A percentile compares a stretch with the other conserved stretches of the same genome.
These are phyloP conservation scores for Senna siamea DNA, from an alignment of 306 rosid species.

Conservation along the genomic window DNA sequence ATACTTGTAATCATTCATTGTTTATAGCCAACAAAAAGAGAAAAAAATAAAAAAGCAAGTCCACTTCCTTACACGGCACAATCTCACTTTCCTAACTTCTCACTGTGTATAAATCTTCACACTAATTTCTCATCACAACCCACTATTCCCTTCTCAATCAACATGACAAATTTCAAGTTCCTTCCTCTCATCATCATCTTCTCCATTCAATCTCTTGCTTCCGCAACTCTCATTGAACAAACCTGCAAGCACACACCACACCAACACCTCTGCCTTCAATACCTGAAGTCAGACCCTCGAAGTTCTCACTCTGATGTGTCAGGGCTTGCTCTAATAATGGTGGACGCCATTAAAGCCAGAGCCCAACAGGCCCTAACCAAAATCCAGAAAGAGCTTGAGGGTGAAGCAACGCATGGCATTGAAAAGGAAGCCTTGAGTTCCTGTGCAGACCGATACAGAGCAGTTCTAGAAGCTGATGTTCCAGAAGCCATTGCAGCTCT, in stretches of 20 bases:
- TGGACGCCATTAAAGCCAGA: slow-evolving; percentile 29
- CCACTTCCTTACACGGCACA: no score
- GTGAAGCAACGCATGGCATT: neutral
- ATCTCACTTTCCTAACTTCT: no score
- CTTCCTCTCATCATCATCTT: neutral
- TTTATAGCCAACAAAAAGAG: no score
- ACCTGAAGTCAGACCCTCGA: slow-evolving; percentile 42
- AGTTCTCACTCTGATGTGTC: slow-evolving; percentile 39
- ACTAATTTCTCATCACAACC: neutral
- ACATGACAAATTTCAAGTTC: slow-evolving; percentile 18
- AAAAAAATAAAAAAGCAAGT: no score
- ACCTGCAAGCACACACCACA: slow-evolving; percentile 60
- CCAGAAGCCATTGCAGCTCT: slow-evolving; percentile 49
- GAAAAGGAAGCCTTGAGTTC: slow-evolving; percentile 16
- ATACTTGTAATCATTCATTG: no score
- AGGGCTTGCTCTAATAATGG: slow-evolving; percentile 49
- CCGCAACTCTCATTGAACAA: slow-evolving; percentile 32
- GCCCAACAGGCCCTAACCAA: slow-evolving; percentile 29
- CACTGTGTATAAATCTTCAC: no score
- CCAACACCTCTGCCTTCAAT: slow-evolving; percentile 35
- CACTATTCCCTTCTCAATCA: no score
- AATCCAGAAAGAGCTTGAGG: slow-evolving; percentile 16
- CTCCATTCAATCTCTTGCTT: neutral
- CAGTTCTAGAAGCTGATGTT: slow-evolving; percentile 43
- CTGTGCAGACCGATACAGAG: slow-evolving; percentile 37